phyloP scores from a whole-genome alignment of 2,329 filamentous ascomycete genomes.

The Xylariaceae sp. region DNA sequence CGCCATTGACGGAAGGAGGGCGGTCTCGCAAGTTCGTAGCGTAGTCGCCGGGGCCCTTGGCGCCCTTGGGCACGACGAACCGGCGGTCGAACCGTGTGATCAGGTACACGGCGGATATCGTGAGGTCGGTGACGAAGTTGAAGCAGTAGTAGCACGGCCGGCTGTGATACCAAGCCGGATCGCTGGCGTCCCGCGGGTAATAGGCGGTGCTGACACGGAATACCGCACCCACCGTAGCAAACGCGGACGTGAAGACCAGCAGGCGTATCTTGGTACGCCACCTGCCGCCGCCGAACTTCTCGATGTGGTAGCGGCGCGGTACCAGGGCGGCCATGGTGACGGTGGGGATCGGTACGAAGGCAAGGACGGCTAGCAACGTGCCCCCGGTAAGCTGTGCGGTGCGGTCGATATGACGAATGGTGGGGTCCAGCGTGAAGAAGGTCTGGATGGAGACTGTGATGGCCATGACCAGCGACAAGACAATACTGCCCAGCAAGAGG shows the following conservation, averaged over 20 bases:
- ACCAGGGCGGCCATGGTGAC: constrained; percentile 47
- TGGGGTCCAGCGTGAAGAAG: constrained; percentile 58
- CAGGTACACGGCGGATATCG: constrained; percentile 63
- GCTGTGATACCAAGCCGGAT: constrained; percentile 65
- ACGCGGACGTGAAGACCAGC: constrained; percentile 49
- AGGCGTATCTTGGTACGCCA: constrained; percentile 63
- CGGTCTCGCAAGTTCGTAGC: constrained; percentile 11
- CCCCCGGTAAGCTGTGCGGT: constrained; percentile 58
- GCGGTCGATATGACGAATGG: constrained; percentile 48
- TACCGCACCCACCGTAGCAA: constrained; percentile 63
- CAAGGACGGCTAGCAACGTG: constrained; percentile 56
- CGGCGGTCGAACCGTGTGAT: constrained; percentile 65
- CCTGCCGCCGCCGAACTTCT: constrained; percentile 62
- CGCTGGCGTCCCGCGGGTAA: constrained; percentile 39
- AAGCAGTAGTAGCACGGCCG: constrained; percentile 75
- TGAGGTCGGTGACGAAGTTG: constrained; percentile 68
- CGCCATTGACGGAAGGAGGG: neutral
- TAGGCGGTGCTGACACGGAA: constrained; percentile 61
- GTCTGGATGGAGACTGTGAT: constrained; percentile 59
- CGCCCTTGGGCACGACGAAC: constrained; percentile 70
- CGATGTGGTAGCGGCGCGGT: constrained; percentile 39
- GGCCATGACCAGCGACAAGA: constrained; percentile 57
- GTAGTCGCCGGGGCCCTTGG: constrained; percentile 52
- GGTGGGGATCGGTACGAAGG: constrained; percentile 46
- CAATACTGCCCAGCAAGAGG: constrained; percentile 52